Conservation (phyloP, 352 stramenopile species). For the Phytopythium chamaehyphon region DNA sequence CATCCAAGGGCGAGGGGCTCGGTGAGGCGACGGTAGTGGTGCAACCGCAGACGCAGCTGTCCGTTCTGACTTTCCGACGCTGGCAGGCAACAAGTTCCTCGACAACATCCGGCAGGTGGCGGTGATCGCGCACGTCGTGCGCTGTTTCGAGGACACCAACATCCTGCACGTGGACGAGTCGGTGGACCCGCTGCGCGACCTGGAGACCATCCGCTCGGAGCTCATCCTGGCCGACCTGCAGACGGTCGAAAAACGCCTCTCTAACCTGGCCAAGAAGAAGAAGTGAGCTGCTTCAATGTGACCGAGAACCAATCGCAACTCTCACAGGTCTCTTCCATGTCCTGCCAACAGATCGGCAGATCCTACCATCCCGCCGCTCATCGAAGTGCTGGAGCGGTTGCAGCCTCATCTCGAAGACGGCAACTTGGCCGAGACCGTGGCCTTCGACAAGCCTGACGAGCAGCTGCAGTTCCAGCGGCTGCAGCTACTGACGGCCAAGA, state of each 20-base stretch:
- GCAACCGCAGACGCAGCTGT: no score
- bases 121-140: constrained; percentile 89
- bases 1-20: constrained; percentile 76
- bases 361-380: constrained; percentile 41
- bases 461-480: constrained; percentile 81
- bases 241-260: constrained; percentile 65
- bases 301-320: not conserved
- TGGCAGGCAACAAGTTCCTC: constrained; percentile 79
- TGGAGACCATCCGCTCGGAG: constrained; percentile 98
- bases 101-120: constrained; percentile 84
- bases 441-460: constrained; percentile 80
- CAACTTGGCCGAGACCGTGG: constrained; percentile 46
- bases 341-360: constrained; percentile 39
- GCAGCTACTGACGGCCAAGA: constrained; percentile 89
- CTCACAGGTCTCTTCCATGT: constrained; percentile 1
- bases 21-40: constrained; percentile 16
- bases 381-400: constrained; percentile 58
- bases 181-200: constrained; percentile 95
- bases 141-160: constrained; percentile 98
- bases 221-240: constrained; percentile 91
- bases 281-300: constrained; percentile 26
- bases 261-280: constrained; percentile 74
- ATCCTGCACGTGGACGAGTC: constrained; percentile 96
- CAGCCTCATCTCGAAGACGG: constrained; percentile 82
- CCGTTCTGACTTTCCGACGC: constrained; percentile 7